Conservation (phyloP, 1,284 basidiomycete species). For the Cryptococcus wingfieldii region DNA sequence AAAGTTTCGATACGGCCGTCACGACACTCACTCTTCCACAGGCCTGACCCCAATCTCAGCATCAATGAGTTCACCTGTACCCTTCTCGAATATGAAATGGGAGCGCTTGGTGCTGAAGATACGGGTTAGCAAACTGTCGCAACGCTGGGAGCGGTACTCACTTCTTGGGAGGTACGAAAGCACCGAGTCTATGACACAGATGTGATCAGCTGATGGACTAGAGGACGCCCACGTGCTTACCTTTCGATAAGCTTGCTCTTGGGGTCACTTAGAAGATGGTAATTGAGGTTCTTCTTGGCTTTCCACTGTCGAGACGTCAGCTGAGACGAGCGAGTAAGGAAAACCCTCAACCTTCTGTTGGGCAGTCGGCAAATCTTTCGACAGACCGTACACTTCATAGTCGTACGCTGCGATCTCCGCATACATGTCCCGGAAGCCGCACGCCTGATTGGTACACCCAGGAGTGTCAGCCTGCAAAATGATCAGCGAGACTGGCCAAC, state of each 20-base stretch:
- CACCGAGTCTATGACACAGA: constrained; percentile 58
- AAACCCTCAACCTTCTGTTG: constrained; percentile 63
- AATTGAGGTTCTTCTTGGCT: constrained; percentile 69
- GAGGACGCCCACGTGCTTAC: constrained; percentile 12
- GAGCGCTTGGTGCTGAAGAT: constrained; percentile 66
- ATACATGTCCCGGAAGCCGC: constrained; percentile 78
- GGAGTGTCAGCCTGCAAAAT: constrained; percentile 53
- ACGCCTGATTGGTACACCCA: constrained; percentile 83
- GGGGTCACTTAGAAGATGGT: constrained; percentile 81
- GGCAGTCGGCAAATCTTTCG: constrained; percentile 70
- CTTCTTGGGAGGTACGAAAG: constrained; percentile 64
- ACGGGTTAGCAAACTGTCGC: not conserved
- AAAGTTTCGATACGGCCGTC: too few species aligned
- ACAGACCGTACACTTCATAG: constrained; percentile 80
- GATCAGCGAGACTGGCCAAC: not conserved
- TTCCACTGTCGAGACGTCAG: constrained; percentile 37
- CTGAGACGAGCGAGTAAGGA: not conserved
- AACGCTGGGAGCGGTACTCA: constrained; percentile 17
- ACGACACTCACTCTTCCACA: constrained; percentile 54
- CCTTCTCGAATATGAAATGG: constrained; percentile 85
- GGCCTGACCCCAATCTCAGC: constrained; percentile 79
- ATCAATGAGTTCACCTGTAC: constrained; percentile 71
- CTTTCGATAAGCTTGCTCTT: constrained; percentile 70
- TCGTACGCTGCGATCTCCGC: constrained; percentile 64
- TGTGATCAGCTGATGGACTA: not conserved